Evolutionary conservation across 176 grass and related monocot species (phyloP).

Genomic region (Carex scoparia): DNA sequence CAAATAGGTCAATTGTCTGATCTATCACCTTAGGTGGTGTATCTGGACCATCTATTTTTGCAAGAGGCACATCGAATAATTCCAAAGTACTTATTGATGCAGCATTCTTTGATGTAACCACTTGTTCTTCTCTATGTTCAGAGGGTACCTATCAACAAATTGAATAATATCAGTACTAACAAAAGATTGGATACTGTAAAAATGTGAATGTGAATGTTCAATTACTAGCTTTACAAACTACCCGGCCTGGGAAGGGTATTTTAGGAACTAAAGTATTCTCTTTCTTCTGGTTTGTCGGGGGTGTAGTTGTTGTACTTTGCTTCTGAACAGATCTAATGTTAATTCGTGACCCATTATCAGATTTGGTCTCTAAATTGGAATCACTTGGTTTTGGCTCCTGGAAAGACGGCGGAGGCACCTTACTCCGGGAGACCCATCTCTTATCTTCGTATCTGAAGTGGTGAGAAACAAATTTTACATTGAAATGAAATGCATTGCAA

Average conservation of each 20-base stretch:
- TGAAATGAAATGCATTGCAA: neutral
- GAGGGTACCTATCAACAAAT: slow-evolving; percentile 29
- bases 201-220: neutral
- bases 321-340: neutral
- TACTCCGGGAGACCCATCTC: slow-evolving; percentile 87
- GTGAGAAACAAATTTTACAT: slow-evolving; percentile 19
- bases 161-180: neutral
- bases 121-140: slow-evolving; percentile 29
- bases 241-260: slow-evolving; percentile 20
- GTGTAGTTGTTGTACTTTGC: slow-evolving; percentile 1
- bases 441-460: slow-evolving; percentile 92
- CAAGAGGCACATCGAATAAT: slow-evolving; percentile 5
- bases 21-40: slow-evolving; percentile 18
- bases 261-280: slow-evolving; percentile 21
- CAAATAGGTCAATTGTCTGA: slow-evolving; percentile 28
- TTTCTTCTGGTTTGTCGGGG: slow-evolving; percentile 3
- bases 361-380: slow-evolving; percentile 12
- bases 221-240: slow-evolving; percentile 7
- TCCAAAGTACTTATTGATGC: slow-evolving; percentile 14
- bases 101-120: neutral
- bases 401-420: slow-evolving; percentile 34
- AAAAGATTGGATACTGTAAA: slow-evolving; percentile 10
- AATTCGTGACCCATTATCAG: slow-evolving; percentile 13
- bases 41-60: slow-evolving; percentile 16
- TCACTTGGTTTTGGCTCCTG: slow-evolving; percentile 12